phyloP scores from a whole-genome alignment of 257 asterid genomes.

The Galeopsis tetrahit region DNA sequence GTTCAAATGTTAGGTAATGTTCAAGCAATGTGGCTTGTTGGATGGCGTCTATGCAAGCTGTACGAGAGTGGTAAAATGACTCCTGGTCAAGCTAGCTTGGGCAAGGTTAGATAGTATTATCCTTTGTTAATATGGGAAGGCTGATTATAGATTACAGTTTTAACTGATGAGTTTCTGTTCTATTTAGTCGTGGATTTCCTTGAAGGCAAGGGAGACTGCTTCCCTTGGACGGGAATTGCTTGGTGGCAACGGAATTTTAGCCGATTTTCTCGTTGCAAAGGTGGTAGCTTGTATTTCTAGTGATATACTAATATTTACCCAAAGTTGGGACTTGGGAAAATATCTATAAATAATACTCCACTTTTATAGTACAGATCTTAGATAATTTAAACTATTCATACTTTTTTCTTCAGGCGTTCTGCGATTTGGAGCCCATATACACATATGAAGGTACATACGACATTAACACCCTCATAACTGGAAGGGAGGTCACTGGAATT shows the following conservation, averaged over 20 bases:
- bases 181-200: conserved; percentile 82
- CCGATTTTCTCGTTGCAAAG: conserved; percentile 90
- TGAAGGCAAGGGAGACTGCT: conserved; percentile 81
- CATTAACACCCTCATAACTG: conserved; percentile 92
- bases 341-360: background rate
- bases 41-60: conserved; percentile 97
- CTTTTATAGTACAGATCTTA: background rate
- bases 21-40: conserved; percentile 87
- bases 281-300: conserved; percentile 30
- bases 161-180: conserved; percentile 25
- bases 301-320: background rate
- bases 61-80: conserved; percentile 95
- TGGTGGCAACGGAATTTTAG: conserved; percentile 87
- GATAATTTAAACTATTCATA: background rate
- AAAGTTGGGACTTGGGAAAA: background rate
- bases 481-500: conserved; percentile 88
- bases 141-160: conserved; percentile 15
- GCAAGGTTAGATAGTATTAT: conserved; percentile 58
- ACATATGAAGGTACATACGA: conserved; percentile 97
- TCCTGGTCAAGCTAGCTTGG: conserved; percentile 96
- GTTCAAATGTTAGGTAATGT: conserved; percentile 85
- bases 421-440: conserved; percentile 96
- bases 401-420: conserved; percentile 67
- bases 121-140: conserved; percentile 20
- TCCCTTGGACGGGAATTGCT: conserved; percentile 91